Evolutionary conservation across 108 stramenopile genomes (phyloP).

Genomic region (Licmophora abbreviata): DNA sequence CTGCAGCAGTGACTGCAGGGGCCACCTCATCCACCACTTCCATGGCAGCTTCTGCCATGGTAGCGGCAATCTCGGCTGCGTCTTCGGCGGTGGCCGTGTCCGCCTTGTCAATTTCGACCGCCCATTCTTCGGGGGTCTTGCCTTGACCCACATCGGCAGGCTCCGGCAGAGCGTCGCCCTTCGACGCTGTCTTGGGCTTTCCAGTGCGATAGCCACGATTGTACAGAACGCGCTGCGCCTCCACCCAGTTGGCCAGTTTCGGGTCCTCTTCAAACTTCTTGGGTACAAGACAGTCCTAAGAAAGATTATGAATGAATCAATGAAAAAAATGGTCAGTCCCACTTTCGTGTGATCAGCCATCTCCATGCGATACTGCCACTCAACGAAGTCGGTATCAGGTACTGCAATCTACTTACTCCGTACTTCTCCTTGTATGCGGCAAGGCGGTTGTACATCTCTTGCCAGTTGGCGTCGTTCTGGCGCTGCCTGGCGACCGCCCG

Average conservation of each 20-base stretch:
- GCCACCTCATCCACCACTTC: constrained; percentile 9
- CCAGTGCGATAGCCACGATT: constrained; percentile 12
- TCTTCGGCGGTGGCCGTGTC: constrained; percentile 11
- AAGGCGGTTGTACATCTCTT: constrained; percentile 8
- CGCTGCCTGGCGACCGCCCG: constrained; percentile 2
- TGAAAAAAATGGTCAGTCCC: background rate
- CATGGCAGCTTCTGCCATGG: constrained; percentile 12
- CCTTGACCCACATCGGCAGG: background rate
- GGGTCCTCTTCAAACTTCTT: constrained; percentile 13
- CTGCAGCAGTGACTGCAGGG: background rate
- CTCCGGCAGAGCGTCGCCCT: background rate
- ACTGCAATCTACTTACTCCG: constrained; percentile 3
- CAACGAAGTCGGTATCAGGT: no score
- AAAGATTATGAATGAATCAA: background rate
- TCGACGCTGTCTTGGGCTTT: background rate
- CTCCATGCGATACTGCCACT: no score
- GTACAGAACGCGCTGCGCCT: constrained; percentile 33
- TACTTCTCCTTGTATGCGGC: background rate
- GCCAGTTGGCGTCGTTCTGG: constrained; percentile 18
- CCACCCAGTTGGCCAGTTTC: constrained; percentile 13
- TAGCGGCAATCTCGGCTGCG: constrained; percentile 15
- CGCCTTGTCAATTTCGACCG: constrained; percentile 1
- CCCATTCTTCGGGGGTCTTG: constrained; percentile 7
- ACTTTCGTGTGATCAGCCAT: no score
- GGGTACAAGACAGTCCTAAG: constrained; percentile 8